Base-by-base conservation (phyloP, 257 asterid genomes). In the Sherardia arvensis region DNA sequence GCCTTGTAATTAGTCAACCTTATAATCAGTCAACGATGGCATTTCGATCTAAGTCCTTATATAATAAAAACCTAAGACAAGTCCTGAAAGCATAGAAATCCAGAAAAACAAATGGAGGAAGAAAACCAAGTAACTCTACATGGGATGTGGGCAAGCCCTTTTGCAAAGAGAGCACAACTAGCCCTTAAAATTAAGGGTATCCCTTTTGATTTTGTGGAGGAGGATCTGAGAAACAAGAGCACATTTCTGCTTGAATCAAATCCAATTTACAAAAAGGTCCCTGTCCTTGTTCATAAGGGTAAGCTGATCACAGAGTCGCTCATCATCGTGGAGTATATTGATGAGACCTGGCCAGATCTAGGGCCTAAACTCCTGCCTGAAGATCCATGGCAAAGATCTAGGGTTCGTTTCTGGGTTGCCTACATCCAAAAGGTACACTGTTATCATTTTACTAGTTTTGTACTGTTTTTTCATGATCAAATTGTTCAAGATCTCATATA, bases 171-270 rank as follows among this genome's bases (percentile, higher is more conserved):
- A 61, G 81, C 77, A 9, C 74, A 79, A 60, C 58, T 77, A 59
- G 83, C 83, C 58, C 73, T 79, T 51, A 79, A 77, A 59, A 38
- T 77, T 64, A 82, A 82, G 71, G 81, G 83, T 20, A 74, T 79
- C 21, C 66, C 74, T 14, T 82, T 21, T 65, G 79, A 67, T 9
- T 79, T 74, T 53, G 76, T 82, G 2, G 82, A 77, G 67, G 85
- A 82, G 66, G 65, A 82, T 71, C 45, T 77, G 66, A n/a, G 53
- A 21, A 68, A 79, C 69, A 77, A 82, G 64, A 74, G 79, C 25
- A 62, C 28, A 4, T 18, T 63, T 64, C 76, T 79, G 14, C 68
- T 74, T 40, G 57, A 74, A 12, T 74, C 61, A 71, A 77, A 79
- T 58, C 81, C 83, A n/a, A 63, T 79, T 60, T 59, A 74, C 48